phyloP scores from a whole-genome alignment of 164 flowering plant species.

The Vitis amurensis region DNA sequence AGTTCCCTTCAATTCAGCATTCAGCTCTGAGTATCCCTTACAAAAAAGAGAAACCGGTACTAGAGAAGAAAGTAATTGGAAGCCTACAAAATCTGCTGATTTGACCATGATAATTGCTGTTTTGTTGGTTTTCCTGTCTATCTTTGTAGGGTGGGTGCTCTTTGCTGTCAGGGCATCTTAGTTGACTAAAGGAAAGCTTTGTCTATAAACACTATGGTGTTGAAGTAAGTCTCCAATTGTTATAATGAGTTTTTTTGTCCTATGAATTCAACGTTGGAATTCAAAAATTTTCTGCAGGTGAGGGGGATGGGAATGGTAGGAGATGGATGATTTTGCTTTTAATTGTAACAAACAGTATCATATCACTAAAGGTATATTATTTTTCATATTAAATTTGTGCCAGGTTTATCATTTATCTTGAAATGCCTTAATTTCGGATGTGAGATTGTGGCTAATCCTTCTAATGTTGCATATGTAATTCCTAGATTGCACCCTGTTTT shows the following conservation, averaged over 20 bases:
- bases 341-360: too few relatives aligned
- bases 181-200: neutral
- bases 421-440: too few relatives aligned
- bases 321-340: too few relatives aligned
- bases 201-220: neutral
- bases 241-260: neutral
- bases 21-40: constrained; percentile 11
- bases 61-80: constrained; percentile 6
- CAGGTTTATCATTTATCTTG: too few relatives aligned
- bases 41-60: constrained; percentile 17
- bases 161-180: constrained; percentile 18
- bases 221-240: neutral
- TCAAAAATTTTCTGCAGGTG: neutral
- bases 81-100: constrained; percentile 22
- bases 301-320: too few relatives aligned
- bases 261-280: neutral
- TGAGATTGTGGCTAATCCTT: too few relatives aligned
- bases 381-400: too few relatives aligned
- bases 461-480: too few relatives aligned
- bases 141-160: constrained; percentile 47
- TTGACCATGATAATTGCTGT: constrained; percentile 33
- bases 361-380: too few relatives aligned
- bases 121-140: constrained; percentile 42
- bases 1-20: constrained; percentile 14
- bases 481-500: too few relatives aligned